phyloP scores from a whole-genome alignment of 805 yeast species.

The Jamesozyma spencerorum region DNA sequence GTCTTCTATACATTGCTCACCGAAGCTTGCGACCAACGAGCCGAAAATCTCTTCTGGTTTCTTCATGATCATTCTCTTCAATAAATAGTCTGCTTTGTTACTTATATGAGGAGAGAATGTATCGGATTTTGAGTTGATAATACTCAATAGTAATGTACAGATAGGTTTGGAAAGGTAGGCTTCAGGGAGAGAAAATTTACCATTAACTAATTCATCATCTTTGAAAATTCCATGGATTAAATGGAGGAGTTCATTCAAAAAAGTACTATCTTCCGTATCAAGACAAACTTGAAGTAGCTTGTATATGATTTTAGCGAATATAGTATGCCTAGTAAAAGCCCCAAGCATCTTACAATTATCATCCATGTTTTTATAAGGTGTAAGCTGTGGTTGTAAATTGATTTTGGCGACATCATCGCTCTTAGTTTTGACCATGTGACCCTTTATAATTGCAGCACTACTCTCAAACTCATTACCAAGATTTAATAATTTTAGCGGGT shows the following conservation, averaged over 20 bases:
- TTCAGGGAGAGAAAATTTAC: constrained; percentile 34
- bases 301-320: constrained; percentile 48
- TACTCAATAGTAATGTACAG: constrained; percentile 44
- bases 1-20: constrained; percentile 41
- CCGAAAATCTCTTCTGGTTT: constrained; percentile 41
- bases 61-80: constrained; percentile 42
- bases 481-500: constrained; percentile 44
- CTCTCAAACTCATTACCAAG: constrained; percentile 45
- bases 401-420: constrained; percentile 34
- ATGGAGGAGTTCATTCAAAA: constrained; percentile 53
- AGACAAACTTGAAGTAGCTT: constrained; percentile 49
- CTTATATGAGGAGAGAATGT: constrained; percentile 39
- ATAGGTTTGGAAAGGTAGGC: constrained; percentile 46
- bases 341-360: constrained; percentile 37
- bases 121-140: constrained; percentile 36
- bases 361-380: constrained; percentile 21
- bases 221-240: constrained; percentile 54
- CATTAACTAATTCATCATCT: constrained; percentile 40
- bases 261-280: constrained; percentile 43
- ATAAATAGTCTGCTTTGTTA: constrained; percentile 47
- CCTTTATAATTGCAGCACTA: constrained; percentile 39
- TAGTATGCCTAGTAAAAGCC: constrained; percentile 40
- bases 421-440: constrained; percentile 34
- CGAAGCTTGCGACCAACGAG: constrained; percentile 47
- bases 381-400: constrained; percentile 41